Base-by-base conservation (phyloP, 2,329 filamentous ascomycete genomes). In the Aureobasidium sp. region DNA sequence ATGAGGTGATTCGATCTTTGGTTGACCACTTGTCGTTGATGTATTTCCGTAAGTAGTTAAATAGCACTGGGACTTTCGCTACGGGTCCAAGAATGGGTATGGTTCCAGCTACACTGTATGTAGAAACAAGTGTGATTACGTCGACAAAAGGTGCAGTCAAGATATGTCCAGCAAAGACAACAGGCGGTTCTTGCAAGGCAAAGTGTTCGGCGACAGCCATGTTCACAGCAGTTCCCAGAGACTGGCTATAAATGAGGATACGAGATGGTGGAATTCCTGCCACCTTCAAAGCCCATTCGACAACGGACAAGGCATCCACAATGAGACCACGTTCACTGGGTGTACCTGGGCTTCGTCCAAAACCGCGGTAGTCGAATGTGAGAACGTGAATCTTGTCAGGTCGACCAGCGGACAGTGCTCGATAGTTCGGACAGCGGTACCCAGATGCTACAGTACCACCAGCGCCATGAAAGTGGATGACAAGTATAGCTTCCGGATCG, bases 321-420 rank as follows among this genome's bases (percentile, higher is more conserved):
- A 84, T 72, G 0, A 87, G 71, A 0, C 84, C 84, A 1, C 68
- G 52, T 69, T 87, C 84, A 0, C 82, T 83, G 0, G 84, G 84
- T 5, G 70, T 68, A 1, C 84, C 83, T 0, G 73, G 79, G 56
- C 79, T 83, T 5, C 68, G 70, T 1, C 85, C 84, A 65, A 83
- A 87, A 0, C 85, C 84, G 5, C 84, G 78, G 66, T 86, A 87
- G 71, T 87, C 84, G 59, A 87, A 79, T 1, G 81, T 77, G 9
- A 87, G 68, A 41, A 82, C 77, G 66, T 87, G 83, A 2, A 84
- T 82, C 42, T 80, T 82, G 23, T 74, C 68, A 0, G 82, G 79
- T 1, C 78, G 73, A 0, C 73, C 77, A 7, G 79, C 80, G n/a
- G 75, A 81, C 46, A 85, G 73, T 13, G 79, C 81, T 2, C 83